phyloP scores from a whole-genome alignment of 768 basidiomycete species.

The Xerocomus spinulosus region DNA sequence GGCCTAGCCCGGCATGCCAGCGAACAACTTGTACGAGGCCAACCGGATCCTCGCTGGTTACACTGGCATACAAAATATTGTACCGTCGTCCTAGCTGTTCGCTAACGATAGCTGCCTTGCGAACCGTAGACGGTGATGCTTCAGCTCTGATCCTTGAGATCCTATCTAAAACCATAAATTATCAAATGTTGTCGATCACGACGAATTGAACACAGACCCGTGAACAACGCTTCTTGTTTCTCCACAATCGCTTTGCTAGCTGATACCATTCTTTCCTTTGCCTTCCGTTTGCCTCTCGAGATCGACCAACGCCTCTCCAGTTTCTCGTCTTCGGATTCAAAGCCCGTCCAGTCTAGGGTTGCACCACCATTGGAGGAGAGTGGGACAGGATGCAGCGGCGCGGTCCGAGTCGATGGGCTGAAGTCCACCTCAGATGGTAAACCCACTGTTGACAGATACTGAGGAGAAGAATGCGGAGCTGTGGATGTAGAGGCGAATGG shows the following conservation, averaged over 20 bases:
- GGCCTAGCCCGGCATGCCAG: conserved; percentile 57
- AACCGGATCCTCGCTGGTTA: conserved; percentile 31
- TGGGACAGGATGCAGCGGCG: conserved; percentile 59
- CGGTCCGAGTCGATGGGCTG: conserved; percentile 54
- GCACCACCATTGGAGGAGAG: conserved; percentile 62
- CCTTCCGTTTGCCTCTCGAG: conserved; percentile 48
- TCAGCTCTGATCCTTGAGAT: conserved; percentile 48
- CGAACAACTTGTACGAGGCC: conserved; percentile 49
- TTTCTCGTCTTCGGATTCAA: conserved; percentile 49
- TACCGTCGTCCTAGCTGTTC: conserved; percentile 69
- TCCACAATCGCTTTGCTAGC: conserved; percentile 44
- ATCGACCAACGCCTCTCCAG: conserved; percentile 62
- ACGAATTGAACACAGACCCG: conserved; percentile 38
- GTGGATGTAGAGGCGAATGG: conserved; percentile 33
- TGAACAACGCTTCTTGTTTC: conserved; percentile 55
- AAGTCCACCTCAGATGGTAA: conserved; percentile 57
- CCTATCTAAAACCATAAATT: conserved; percentile 41
- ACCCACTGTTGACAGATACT: conserved; percentile 15
- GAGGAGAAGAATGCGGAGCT: conserved; percentile 18
- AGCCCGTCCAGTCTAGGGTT: conserved; percentile 73
- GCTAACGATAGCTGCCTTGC: conserved; percentile 59
- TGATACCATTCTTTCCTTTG: conserved; percentile 44
- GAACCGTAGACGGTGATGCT: conserved; percentile 49
- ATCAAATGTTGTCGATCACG: not conserved
- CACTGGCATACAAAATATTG: conserved; percentile 41